A percentile compares a stretch with the other conserved stretches of the same genome.
These are phyloP conservation scores for Pythium plurisporium DNA, from an alignment of 352 stramenopile species.

Conservation along the genomic window DNA sequence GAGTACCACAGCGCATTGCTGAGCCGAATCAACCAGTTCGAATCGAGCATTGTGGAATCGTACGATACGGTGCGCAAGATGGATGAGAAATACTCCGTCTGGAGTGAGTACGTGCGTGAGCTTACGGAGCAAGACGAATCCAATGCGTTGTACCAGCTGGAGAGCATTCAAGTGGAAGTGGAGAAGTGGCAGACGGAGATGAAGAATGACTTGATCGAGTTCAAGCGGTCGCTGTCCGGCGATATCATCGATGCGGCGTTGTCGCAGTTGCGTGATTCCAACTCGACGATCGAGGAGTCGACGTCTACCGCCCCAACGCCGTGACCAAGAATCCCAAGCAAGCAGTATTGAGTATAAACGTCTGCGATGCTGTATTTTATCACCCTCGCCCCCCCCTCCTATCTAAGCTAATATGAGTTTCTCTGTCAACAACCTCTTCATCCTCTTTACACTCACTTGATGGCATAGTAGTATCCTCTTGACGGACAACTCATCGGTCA, in stretches of 20 bases:
- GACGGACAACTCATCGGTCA: too few species aligned
- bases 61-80: constrained; percentile 60
- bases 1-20: constrained; percentile 63
- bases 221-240: constrained; percentile 47
- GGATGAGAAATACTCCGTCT: constrained; percentile 63
- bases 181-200: constrained; percentile 72
- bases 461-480: too few species aligned
- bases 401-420: not conserved
- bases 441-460: too few species aligned
- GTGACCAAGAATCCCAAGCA: not conserved
- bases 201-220: constrained; percentile 60
- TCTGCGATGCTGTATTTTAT: not conserved
- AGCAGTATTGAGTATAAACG: not conserved
- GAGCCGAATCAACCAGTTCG: constrained; percentile 50
- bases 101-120: constrained; percentile 68
- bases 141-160: constrained; percentile 51
- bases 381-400: not conserved
- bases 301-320: not conserved
- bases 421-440: too few species aligned
- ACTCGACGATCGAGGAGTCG: constrained; percentile 15
- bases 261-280: constrained; percentile 33
- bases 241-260: constrained; percentile 51
- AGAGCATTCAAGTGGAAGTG: constrained; percentile 63
- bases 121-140: constrained; percentile 67
- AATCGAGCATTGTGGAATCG: constrained; percentile 60